Conservation (phyloP, 352 stramenopile species). For the Pythium brassicae region DNA sequence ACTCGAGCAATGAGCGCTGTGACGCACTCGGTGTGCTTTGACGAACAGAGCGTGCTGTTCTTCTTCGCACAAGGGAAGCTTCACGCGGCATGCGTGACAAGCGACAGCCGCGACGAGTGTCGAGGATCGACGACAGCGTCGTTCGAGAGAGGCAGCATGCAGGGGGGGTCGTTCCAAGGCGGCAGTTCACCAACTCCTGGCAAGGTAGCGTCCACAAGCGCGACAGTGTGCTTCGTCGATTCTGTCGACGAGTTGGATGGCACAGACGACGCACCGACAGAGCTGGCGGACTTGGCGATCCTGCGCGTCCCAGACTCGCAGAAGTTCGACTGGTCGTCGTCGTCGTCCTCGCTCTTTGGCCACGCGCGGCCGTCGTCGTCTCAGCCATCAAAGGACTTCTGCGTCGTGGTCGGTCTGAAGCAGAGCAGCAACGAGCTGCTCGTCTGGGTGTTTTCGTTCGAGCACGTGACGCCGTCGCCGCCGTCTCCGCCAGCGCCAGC, state of each 20-base stretch:
- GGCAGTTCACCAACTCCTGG: neutral
- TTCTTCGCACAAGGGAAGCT: slow-evolving; percentile 29
- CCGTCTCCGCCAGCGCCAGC: neutral
- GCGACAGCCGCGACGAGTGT: slow-evolving; percentile 8
- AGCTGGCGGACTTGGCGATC: slow-evolving; percentile 27
- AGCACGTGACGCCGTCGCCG: neutral
- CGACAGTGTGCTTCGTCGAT: slow-evolving; percentile 15
- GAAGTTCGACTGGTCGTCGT: slow-evolving; percentile 51
- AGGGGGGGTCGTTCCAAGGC: slow-evolving; percentile 2
- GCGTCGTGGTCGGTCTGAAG: slow-evolving; percentile 46
- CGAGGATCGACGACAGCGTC: neutral
- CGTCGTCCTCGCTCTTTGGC: slow-evolving; percentile 27
- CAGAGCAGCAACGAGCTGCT: slow-evolving; percentile 28
- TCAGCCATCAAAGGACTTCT: slow-evolving; percentile 50
- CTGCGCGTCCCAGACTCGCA: slow-evolving; percentile 40
- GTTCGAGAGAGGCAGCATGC: slow-evolving; percentile 4
- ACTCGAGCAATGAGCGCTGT: slow-evolving; percentile 19
- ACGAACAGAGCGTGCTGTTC: slow-evolving; percentile 34
- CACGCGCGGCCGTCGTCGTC: slow-evolving; percentile 14
- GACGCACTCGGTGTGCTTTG: slow-evolving; percentile 33
- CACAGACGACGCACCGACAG: slow-evolving; percentile 9
- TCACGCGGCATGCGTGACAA: slow-evolving; percentile 20
- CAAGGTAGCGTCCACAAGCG: neutral
- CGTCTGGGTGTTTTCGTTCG: slow-evolving; percentile 60
- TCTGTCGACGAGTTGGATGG: slow-evolving; percentile 9